A percentile compares a stretch with the other conserved stretches of the same genome.
Evolutionary conservation across 1,139 yeast species (phyloP).

Genomic region (Yamadazyma dendronema): DNA sequence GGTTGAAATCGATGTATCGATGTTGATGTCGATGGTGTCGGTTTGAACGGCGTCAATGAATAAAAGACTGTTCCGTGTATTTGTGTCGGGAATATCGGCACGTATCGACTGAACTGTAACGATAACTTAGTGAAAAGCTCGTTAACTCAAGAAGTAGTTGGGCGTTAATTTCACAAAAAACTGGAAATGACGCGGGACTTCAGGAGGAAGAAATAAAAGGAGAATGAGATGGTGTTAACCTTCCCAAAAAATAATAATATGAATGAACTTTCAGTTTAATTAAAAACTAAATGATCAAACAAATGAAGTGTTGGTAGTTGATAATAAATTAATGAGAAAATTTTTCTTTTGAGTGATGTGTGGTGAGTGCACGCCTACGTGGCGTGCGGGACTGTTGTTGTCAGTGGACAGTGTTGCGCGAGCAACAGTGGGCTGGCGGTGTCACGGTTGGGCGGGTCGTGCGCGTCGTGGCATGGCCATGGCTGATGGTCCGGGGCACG

Average conservation of each 20-base stretch:
- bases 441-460: too few species aligned
- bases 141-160: slow-evolving; percentile 2
- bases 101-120: slow-evolving; percentile 18
- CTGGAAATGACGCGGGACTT: background rate
- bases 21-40: too few species aligned
- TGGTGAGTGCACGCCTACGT: slow-evolving; percentile 1
- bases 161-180: background rate
- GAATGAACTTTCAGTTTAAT: slow-evolving; percentile 14
- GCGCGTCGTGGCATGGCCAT: too few species aligned
- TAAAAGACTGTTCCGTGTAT: too few species aligned
- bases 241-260: slow-evolving; percentile 1
- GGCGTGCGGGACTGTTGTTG: background rate
- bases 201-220: background rate
- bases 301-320: slow-evolving; percentile 1
- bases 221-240: slow-evolving; percentile 1
- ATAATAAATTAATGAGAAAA: slow-evolving; percentile 3
- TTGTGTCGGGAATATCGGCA: too few species aligned
- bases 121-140: slow-evolving; percentile 47
- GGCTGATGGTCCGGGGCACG: too few species aligned
- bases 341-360: slow-evolving; percentile 3
- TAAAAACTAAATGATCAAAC: slow-evolving; percentile 14
- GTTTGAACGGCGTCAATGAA: too few species aligned
- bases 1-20: too few species aligned
- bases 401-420: too few species aligned
- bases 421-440: too few species aligned